phyloP scores from a whole-genome alignment of 805 yeast species.

The Grigorovia yakushimaensis region DNA sequence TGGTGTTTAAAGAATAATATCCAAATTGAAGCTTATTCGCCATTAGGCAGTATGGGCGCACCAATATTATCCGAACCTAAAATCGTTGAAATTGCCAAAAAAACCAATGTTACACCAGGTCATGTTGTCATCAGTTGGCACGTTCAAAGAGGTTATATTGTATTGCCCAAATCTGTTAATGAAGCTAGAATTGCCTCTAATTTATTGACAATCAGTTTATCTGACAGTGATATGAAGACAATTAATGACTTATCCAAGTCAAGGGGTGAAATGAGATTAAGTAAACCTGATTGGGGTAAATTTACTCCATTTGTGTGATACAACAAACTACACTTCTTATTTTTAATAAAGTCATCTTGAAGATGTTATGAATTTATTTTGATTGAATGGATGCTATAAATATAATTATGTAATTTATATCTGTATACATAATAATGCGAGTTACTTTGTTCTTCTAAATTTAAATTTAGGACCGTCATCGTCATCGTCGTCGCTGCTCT shows the following conservation, averaged over 20 bases:
- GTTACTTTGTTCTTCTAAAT: slow-evolving; percentile 20
- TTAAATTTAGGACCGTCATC: slow-evolving; percentile 31
- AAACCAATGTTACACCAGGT: slow-evolving; percentile 35
- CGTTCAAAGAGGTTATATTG: slow-evolving; percentile 43
- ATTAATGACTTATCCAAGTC: slow-evolving; percentile 22
- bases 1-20: slow-evolving; percentile 45
- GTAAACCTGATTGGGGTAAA: slow-evolving; percentile 20
- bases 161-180: slow-evolving; percentile 42
- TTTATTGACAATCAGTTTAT: slow-evolving; percentile 23
- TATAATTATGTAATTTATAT: not conserved
- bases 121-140: slow-evolving; percentile 52
- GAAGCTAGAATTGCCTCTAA: slow-evolving; percentile 35
- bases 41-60: slow-evolving; percentile 54
- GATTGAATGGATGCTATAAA: not conserved
- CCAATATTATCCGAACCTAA: slow-evolving; percentile 40
- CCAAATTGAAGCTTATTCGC: slow-evolving; percentile 65
- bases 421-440: not conserved
- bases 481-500: slow-evolving; percentile 24
- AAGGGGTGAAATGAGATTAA: slow-evolving; percentile 26
- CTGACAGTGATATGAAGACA: slow-evolving; percentile 29
- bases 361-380: not conserved
- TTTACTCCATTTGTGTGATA: slow-evolving; percentile 7
- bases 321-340: too few species aligned
- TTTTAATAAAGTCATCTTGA: too few species aligned
- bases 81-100: slow-evolving; percentile 36